These are phyloP conservation scores for Eustoma russellianum DNA, from an alignment of 257 asterid genomes.

Conservation along the genomic window DNA sequence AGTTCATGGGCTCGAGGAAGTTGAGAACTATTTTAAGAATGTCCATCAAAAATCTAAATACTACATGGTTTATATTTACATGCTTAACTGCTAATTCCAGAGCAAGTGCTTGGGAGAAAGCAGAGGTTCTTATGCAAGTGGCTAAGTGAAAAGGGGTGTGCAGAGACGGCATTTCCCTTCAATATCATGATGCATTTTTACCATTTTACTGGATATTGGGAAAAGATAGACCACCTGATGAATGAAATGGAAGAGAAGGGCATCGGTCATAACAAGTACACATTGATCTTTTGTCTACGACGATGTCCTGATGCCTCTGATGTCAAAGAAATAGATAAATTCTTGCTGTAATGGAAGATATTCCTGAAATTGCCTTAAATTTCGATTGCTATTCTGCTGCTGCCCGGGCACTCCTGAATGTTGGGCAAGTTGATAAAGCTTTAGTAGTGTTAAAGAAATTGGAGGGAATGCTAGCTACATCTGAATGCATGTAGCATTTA, in stretches of 20 bases:
- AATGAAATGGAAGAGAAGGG: conserved; percentile 28
- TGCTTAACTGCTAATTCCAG: conserved; percentile 53
- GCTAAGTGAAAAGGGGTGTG: conserved; percentile 42
- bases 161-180: conserved; percentile 40
- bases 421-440: conserved; percentile 41
- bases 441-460: conserved; percentile 22
- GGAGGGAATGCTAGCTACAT: conserved; percentile 22
- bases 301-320: conserved; percentile 46
- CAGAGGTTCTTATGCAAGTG: conserved; percentile 56
- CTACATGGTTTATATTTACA: conserved; percentile 27
- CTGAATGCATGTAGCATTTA: conserved; percentile 1
- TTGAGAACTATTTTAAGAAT: conserved; percentile 38
- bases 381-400: conserved; percentile 29
- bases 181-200: conserved; percentile 59
- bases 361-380: conserved; percentile 12
- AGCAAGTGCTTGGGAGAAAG: conserved; percentile 48
- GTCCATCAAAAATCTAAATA: conserved; percentile 31
- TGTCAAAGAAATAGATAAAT: conserved; percentile 44
- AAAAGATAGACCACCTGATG: conserved; percentile 21
- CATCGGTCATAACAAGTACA: conserved; percentile 25
- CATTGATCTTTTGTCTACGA: conserved; percentile 30
- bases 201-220: conserved; percentile 36
- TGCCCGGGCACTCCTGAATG: conserved; percentile 15
- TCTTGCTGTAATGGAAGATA: conserved; percentile 32
- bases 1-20: conserved; percentile 42